Percentiles rank a stretch among this genome's conserved stretches.
Conservation (phyloP, 2,329 filamentous ascomycete genomes). For the Ploettnerulaceae sp. region DNA sequence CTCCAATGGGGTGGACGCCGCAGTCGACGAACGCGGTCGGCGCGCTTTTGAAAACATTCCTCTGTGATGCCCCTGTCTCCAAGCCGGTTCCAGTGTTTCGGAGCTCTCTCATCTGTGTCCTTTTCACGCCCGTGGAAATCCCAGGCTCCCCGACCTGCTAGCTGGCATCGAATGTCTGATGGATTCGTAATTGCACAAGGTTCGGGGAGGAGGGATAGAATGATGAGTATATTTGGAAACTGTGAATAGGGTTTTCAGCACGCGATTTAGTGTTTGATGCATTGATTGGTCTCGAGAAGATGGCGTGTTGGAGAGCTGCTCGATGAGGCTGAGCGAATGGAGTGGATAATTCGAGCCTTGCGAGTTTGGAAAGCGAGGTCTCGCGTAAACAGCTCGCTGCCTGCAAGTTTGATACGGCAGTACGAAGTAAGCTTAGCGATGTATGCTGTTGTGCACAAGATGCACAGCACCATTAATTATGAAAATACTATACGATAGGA, state of each 20-base stretch:
- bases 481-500: too few relatives aligned
- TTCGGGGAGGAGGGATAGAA: background rate
- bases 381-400: background rate
- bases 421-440: background rate
- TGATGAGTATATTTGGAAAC: background rate
- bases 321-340: slow-evolving; percentile 22
- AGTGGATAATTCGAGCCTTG: slow-evolving; percentile 11
- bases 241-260: background rate
- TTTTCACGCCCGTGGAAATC: slow-evolving; percentile 21
- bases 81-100: slow-evolving; percentile 17
- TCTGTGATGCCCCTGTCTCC: slow-evolving; percentile 32
- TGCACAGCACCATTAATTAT: too few relatives aligned
- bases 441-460: too few relatives aligned
- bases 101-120: slow-evolving; percentile 26
- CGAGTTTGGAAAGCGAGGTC: slow-evolving; percentile 17
- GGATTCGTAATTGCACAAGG: background rate
- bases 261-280: background rate
- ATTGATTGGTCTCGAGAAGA: slow-evolving; percentile 5
- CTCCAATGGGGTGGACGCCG: slow-evolving; percentile 50
- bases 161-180: slow-evolving; percentile 18
- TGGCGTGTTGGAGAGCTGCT: slow-evolving; percentile 3
- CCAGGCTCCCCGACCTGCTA: slow-evolving; percentile 20
- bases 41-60: slow-evolving; percentile 50
- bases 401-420: background rate
- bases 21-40: slow-evolving; percentile 61